Percentiles rank a stretch among this genome's conserved stretches.
Evolutionary conservation across 2,329 filamentous ascomycete genomes (phyloP).

Genomic region (Fusarium newnesense): DNA sequence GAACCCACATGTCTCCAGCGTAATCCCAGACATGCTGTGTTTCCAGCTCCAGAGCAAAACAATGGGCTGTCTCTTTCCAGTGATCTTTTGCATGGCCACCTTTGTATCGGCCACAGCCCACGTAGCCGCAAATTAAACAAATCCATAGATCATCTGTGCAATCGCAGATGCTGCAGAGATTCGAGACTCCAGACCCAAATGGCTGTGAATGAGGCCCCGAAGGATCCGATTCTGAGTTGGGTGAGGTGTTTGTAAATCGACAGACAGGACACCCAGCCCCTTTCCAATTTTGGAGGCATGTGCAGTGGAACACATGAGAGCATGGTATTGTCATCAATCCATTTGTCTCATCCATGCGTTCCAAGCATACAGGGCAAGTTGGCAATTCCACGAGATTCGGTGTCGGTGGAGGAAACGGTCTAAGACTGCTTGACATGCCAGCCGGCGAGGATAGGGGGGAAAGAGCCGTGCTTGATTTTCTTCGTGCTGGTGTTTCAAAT

Average conservation of each 20-base stretch:
- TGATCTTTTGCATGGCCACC: constrained; percentile 92
- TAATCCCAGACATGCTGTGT: constrained; percentile 99
- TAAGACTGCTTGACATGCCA: constrained; percentile 58
- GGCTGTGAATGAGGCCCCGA: constrained; percentile 63
- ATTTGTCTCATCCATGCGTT: constrained; percentile 98
- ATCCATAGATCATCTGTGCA: constrained; percentile 89
- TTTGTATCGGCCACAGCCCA: constrained; percentile 95
- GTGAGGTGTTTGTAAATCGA: constrained; percentile 76
- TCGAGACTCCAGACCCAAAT: constrained; percentile 69
- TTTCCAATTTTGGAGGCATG: constrained; percentile 95
- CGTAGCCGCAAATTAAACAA: constrained; percentile 90
- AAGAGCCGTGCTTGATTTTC: constrained; percentile 62
- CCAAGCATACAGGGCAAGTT: constrained; percentile 94
- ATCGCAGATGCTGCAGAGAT: constrained; percentile 84
- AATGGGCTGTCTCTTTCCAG: constrained; percentile 89
- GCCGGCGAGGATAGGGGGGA: constrained; percentile 65
- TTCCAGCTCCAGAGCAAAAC: constrained; percentile 90
- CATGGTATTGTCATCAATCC: constrained; percentile 95
- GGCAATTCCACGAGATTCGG: constrained; percentile 90
- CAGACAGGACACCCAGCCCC: constrained; percentile 95
- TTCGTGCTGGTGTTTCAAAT: constrained; percentile 72
- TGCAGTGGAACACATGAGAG: constrained; percentile 97
- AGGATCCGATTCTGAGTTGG: constrained; percentile 52
- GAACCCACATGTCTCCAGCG: constrained; percentile 93
- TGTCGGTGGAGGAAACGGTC: constrained; percentile 74